Evolutionary conservation across 192 early-diverging fungal genomes (phyloP), one percentile per base, ranked within the genome.

Genomic region (Chytriomyces sp.): DNA sequence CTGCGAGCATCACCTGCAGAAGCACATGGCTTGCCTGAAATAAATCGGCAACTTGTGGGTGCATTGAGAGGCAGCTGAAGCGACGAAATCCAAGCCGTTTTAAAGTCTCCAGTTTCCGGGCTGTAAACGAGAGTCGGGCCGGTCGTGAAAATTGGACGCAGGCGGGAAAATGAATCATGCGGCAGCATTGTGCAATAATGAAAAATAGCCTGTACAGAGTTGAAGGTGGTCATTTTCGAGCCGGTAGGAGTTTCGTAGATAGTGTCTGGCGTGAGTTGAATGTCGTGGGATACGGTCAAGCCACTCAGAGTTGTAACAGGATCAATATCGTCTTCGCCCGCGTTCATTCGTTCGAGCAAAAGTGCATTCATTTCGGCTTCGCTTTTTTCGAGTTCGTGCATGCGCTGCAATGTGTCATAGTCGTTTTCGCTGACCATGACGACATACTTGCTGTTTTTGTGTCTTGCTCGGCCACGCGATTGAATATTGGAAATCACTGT

Each of bases 381-480:
- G 6, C 69, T 75, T 20, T 69, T 64, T 43, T 65, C 57, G 47
- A 81, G 72, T 50, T 75, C 62, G 1, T 43, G 45, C 18, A 82
- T 72, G 16, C 71, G 77, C 45, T 18, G 16, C 47, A 53, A 67
- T 68, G 49, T 47, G 35, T 82, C 79, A 62, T 50, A 49, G 78
- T 85, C 72, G 75, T 66, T 35, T 44, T 79, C 71, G 48, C 76
- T 73, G 24, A 71, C 59, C 80, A 85, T 86, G 16, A 95, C 82
- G 24, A 95, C 88, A 67, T 91, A 97, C 46, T 88, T 85, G 23
- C 94, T 93, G 63, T 90, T 82, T 16, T 80, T 80, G 67, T 91
- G 88, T 9, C 94, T 88, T 5, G 94, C 95, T 16, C 96, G 86
- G 13, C 95, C 95, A 43, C 94, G 89, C n/a, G 94, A 95, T 79